Conservation (phyloP, 2,329 filamentous ascomycete genomes). For the Fusarium sp. region DNA sequence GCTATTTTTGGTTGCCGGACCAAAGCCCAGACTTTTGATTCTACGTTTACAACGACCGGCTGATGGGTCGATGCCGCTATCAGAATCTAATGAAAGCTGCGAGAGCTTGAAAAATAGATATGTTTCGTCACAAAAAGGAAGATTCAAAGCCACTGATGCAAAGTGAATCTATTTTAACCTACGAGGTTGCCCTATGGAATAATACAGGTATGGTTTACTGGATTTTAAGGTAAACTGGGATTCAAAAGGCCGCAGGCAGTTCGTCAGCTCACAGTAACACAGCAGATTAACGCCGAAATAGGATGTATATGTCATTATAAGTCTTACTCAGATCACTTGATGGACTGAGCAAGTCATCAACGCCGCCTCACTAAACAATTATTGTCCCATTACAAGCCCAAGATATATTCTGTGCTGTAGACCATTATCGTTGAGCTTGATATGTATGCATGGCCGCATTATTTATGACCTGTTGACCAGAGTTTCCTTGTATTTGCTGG, state of each 20-base stretch:
- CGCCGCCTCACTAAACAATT: background rate
- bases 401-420: background rate
- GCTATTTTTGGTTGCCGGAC: background rate
- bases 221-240: background rate
- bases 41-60: background rate
- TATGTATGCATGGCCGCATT: slow-evolving; percentile 17
- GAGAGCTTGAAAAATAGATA: background rate
- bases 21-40: background rate
- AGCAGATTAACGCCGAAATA: background rate
- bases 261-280: background rate
- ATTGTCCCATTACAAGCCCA: background rate
- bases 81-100: background rate
- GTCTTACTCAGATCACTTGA: background rate
- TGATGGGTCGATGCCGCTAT: too few relatives aligned
- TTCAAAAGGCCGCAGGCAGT: background rate
- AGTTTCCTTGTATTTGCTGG: slow-evolving; percentile 13
- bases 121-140: background rate
- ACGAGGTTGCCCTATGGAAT: background rate
- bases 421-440: slow-evolving; percentile 16
- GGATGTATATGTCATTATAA: slow-evolving; percentile 2
- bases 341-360: background rate
- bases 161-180: background rate
- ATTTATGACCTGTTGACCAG: slow-evolving; percentile 22
- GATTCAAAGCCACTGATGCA: background rate
- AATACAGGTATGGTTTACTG: background rate